phyloP scores from a whole-genome alignment of 1,284 basidiomycete genomes.

The Ceratobasidium sp. region DNA sequence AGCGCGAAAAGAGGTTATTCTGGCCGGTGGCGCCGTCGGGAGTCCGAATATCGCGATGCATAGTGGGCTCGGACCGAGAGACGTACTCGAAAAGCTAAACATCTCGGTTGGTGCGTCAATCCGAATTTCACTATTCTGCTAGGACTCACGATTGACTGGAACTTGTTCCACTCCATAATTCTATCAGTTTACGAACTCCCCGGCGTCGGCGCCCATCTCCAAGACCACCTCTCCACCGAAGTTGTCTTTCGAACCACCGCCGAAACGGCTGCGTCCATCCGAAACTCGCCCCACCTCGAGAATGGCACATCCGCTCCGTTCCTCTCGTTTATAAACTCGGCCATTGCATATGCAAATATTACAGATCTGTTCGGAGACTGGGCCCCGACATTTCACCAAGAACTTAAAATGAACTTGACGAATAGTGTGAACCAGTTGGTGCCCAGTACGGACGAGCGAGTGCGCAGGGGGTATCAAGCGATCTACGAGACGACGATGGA shows the following conservation, averaged over 20 bases:
- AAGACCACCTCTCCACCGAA: slow-evolving; percentile 74
- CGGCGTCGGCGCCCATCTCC: slow-evolving; percentile 81
- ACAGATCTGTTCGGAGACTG: slow-evolving; percentile 62
- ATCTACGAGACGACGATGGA: slow-evolving; percentile 61
- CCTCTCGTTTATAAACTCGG: slow-evolving; percentile 75
- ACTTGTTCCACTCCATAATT: background rate
- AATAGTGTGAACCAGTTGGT: slow-evolving; percentile 47
- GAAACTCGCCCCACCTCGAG: slow-evolving; percentile 52
- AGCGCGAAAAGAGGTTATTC: slow-evolving; percentile 68
- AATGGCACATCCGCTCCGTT: slow-evolving; percentile 58
- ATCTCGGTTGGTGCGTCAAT: slow-evolving; percentile 56
- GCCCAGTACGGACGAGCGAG: slow-evolving; percentile 9
- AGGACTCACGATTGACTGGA: background rate
- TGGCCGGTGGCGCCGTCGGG: slow-evolving; percentile 73
- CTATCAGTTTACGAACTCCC: slow-evolving; percentile 64
- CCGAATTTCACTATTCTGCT: background rate
- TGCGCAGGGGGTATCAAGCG: slow-evolving; percentile 51
- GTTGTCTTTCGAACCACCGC: slow-evolving; percentile 64
- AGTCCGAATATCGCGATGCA: slow-evolving; percentile 75
- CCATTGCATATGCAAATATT: slow-evolving; percentile 73
- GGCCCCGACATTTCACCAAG: slow-evolving; percentile 51
- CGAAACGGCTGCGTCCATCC: slow-evolving; percentile 63
- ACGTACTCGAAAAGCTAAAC: slow-evolving; percentile 66
- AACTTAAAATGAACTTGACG: slow-evolving; percentile 55
- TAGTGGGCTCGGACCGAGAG: slow-evolving; percentile 77